Conservation (phyloP, 1,284 basidiomycete species). For the Mycocalia duriaeana region DNA sequence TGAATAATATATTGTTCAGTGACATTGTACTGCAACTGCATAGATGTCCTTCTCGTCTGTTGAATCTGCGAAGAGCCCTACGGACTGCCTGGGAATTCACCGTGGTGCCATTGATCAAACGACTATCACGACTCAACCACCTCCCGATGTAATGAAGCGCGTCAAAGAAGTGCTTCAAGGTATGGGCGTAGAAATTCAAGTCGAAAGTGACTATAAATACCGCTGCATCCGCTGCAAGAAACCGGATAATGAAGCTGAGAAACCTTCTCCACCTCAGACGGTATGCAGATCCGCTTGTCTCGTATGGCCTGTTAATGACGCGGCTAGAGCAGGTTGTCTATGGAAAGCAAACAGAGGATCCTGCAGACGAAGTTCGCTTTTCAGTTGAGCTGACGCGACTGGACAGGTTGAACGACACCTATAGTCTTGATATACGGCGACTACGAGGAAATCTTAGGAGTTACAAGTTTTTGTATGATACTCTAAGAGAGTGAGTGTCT, state of each 20-base stretch:
- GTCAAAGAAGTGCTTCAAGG: slow-evolving; percentile 69
- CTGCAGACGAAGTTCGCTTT: slow-evolving; percentile 88
- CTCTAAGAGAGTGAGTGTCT: slow-evolving; percentile 68
- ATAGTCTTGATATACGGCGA: slow-evolving; percentile 83
- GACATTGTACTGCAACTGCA: too few relatives aligned
- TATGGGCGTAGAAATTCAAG: slow-evolving; percentile 85
- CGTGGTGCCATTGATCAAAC: slow-evolving; percentile 90
- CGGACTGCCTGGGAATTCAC: slow-evolving; percentile 62
- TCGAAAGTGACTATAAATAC: slow-evolving; percentile 82
- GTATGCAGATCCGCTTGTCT: neutral
- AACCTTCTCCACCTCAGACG: neutral
- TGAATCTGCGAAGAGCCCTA: neutral
- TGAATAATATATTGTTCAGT: too few relatives aligned
- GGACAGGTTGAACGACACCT: slow-evolving; percentile 78
- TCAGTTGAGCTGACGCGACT: slow-evolving; percentile 85
- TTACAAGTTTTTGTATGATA: slow-evolving; percentile 89
- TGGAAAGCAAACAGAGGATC: slow-evolving; percentile 51
- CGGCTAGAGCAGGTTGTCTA: neutral
- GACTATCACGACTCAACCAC: slow-evolving; percentile 79
- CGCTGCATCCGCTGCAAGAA: slow-evolving; percentile 75
- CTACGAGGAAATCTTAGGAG: slow-evolving; percentile 84
- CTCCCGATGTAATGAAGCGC: slow-evolving; percentile 79
- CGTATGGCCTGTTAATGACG: slow-evolving; percentile 28
- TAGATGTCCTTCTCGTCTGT: neutral
- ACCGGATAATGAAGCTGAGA: slow-evolving; percentile 31